These are phyloP conservation scores for Solanum hybrid DNA, from an alignment of 305 asterid genomes.

Conservation along the genomic window DNA sequence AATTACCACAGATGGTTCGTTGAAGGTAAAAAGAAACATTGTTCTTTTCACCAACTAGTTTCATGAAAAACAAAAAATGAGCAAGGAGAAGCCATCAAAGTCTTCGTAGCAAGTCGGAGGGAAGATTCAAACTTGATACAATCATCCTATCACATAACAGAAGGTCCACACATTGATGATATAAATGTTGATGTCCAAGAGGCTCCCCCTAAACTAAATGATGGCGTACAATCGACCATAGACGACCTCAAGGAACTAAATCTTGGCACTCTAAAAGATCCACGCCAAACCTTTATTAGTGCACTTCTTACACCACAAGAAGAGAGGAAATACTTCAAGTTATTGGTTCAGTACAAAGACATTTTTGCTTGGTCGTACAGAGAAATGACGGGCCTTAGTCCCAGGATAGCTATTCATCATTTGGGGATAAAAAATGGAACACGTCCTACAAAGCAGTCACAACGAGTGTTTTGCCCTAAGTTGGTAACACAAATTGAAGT, in stretches of 20 bases:
- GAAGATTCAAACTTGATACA: neutral
- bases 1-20: neutral
- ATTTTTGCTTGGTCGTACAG: neutral
- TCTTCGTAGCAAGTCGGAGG: too few species aligned
- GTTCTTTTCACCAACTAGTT: neutral
- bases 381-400: neutral
- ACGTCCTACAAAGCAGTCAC: too few species aligned
- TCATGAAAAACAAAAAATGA: neutral
- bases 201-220: neutral
- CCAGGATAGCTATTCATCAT: neutral
- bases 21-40: neutral
- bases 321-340: too few species aligned
- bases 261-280: too few species aligned
- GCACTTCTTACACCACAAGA: too few species aligned
- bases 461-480: too few species aligned
- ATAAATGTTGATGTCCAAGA: neutral
- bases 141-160: neutral
- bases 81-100: neutral
- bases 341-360: too few species aligned
- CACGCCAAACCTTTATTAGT: too few species aligned
- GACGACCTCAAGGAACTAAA: too few species aligned
- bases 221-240: too few species aligned
- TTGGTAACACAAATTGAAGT: too few species aligned
- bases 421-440: neutral
- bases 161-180: neutral